Percentiles rank a stretch among this genome's conserved stretches.
These are phyloP conservation scores for Sanghuangporus baumii DNA, from an alignment of 1,284 basidiomycete genomes.

Conservation along the genomic window DNA sequence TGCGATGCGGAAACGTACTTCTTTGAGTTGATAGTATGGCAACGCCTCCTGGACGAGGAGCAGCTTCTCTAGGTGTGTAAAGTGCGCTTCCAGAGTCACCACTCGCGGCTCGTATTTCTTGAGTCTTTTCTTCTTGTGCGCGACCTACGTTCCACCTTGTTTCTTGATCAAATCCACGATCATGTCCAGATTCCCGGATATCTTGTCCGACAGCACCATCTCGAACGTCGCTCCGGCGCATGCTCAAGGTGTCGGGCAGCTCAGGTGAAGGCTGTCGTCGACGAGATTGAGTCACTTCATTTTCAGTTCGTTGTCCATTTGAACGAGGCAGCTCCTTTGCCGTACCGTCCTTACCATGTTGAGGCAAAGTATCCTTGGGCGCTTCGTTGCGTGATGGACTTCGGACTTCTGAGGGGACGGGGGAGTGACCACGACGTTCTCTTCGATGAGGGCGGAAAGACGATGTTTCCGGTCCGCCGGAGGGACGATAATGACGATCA, in stretches of 20 bases:
- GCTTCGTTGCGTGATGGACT: neutral
- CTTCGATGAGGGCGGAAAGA: neutral
- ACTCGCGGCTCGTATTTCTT: neutral
- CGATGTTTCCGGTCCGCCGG: neutral
- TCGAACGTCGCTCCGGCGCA: neutral
- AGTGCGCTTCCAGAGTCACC: neutral
- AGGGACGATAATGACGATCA: conserved; percentile 16
- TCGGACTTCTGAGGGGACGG: neutral
- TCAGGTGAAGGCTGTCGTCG: neutral
- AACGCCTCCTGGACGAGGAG: neutral
- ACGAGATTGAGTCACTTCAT: neutral
- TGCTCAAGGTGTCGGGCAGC: neutral
- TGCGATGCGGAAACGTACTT: conserved; percentile 18
- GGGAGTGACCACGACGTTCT: neutral
- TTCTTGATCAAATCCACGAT: neutral
- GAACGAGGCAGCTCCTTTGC: conserved; percentile 1
- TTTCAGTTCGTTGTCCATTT: neutral
- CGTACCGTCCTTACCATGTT: neutral
- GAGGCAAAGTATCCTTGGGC: neutral
- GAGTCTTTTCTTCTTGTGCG: conserved; percentile 4
- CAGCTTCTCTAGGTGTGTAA: neutral
- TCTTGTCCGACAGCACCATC: neutral
- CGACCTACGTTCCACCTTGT: conserved; percentile 2
- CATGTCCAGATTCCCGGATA: neutral
- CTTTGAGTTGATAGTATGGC: conserved; percentile 9